Evolutionary conservation across 108 stramenopile species (phyloP).

Genomic region (Chaetoceros muelleri): DNA sequence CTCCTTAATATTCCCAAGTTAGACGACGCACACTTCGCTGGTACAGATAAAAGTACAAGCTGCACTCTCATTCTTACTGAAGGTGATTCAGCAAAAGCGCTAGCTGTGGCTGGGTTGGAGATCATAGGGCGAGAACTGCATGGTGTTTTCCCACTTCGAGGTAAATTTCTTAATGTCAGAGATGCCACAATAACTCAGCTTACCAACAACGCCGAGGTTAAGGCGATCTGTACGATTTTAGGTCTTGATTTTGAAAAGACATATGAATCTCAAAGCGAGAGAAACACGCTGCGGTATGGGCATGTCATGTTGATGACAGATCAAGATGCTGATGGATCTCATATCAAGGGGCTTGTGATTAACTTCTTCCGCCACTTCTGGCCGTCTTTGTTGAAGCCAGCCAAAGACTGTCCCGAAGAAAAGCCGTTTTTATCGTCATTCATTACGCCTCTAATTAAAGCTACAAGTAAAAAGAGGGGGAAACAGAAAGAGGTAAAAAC

Average conservation of each 20-base stretch:
- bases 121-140: constrained; percentile 91
- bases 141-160: constrained; percentile 98
- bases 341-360: constrained; percentile 92
- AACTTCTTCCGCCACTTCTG: constrained; percentile 90
- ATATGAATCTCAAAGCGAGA: constrained; percentile 60
- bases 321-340: constrained; percentile 84
- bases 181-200: constrained; percentile 78
- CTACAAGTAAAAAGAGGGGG: constrained; percentile 32
- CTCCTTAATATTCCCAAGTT: constrained; percentile 78
- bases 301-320: constrained; percentile 91
- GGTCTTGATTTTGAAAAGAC: constrained; percentile 79
- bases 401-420: constrained; percentile 26
- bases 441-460: constrained; percentile 86
- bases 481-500: constrained; percentile 34
- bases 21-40: constrained; percentile 91
- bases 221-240: constrained; percentile 63
- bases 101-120: constrained; percentile 92
- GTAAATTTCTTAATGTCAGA: constrained; percentile 97
- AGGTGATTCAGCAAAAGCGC: constrained; percentile 97
- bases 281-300: constrained; percentile 75
- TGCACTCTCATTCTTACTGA: constrained; percentile 97
- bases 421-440: constrained; percentile 76
- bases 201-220: constrained; percentile 91
- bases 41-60: constrained; percentile 30
- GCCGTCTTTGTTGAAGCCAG: constrained; percentile 68